A percentile compares a stretch with the other conserved stretches of the same genome.
These are phyloP conservation scores for Garcileccinum viscosum DNA, from an alignment of 1,284 basidiomycete genomes.

Conservation along the genomic window DNA sequence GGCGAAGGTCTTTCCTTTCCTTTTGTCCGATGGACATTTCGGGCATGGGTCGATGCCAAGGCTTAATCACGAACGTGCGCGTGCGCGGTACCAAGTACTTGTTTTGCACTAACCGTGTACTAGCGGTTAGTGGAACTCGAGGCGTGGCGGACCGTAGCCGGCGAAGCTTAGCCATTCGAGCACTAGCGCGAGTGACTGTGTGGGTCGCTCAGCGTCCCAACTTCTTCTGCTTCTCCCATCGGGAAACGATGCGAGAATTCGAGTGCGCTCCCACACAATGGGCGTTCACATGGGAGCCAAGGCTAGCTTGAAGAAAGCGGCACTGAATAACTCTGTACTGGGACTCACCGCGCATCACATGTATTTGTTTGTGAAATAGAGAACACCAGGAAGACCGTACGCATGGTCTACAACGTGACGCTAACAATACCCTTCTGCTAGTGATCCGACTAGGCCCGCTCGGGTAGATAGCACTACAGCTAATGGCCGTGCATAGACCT, in stretches of 20 bases:
- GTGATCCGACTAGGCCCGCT: not conserved
- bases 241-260: not conserved
- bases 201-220: not conserved
- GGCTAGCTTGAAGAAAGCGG: no score
- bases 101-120: not conserved
- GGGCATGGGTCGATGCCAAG: not conserved
- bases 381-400: not conserved
- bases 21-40: not conserved
- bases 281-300: not conserved
- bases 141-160: not conserved
- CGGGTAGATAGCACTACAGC: no score
- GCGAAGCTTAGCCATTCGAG: not conserved
- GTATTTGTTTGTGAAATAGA: not conserved
- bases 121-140: not conserved
- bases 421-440: not conserved
- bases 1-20: slow-evolving; percentile 4
- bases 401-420: not conserved
- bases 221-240: not conserved
- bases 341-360: not conserved
- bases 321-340: not conserved
- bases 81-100: not conserved
- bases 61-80: not conserved
- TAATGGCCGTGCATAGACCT: not conserved
- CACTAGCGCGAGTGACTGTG: not conserved
- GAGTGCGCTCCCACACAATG: not conserved